Percentiles rank a stretch among this genome's conserved stretches.
Conservation (phyloP, 176 grass and related monocot genomes). For the Raddia guianensis region DNA sequence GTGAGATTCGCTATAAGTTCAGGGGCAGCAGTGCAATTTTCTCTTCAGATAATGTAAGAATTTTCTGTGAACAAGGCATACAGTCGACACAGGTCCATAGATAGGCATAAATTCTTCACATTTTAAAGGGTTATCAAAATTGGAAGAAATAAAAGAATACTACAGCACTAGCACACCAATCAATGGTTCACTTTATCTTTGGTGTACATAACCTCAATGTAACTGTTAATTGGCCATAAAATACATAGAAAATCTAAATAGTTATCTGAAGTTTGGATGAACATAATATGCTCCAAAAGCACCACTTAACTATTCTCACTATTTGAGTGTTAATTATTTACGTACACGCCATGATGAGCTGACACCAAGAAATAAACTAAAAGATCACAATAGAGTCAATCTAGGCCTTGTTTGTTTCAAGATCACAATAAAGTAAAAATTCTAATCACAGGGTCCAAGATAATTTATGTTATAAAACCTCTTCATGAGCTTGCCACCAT, state of each 20-base stretch:
- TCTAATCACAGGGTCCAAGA: background rate
- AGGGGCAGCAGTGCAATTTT: too few relatives aligned
- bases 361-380: slow-evolving; percentile 16
- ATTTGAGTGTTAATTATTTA: background rate
- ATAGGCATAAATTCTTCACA: background rate
- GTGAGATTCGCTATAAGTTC: too few relatives aligned
- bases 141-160: background rate
- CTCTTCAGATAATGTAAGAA: background rate
- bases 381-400: slow-evolving; percentile 3
- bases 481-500: background rate
- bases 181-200: background rate
- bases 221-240: background rate
- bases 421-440: background rate
- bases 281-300: background rate
- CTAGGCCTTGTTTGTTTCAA: too few relatives aligned
- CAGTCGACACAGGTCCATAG: background rate
- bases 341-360: background rate
- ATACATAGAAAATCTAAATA: background rate
- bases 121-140: background rate
- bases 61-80: background rate
- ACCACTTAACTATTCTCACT: background rate
- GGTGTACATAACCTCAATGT: background rate
- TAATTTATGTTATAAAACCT: background rate
- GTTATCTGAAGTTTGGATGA: slow-evolving; percentile 8
- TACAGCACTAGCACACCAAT: background rate